These are phyloP conservation scores for Sporothrix pseudoabietina DNA, from an alignment of 2,329 filamentous ascomycete genomes.

Conservation along the genomic window DNA sequence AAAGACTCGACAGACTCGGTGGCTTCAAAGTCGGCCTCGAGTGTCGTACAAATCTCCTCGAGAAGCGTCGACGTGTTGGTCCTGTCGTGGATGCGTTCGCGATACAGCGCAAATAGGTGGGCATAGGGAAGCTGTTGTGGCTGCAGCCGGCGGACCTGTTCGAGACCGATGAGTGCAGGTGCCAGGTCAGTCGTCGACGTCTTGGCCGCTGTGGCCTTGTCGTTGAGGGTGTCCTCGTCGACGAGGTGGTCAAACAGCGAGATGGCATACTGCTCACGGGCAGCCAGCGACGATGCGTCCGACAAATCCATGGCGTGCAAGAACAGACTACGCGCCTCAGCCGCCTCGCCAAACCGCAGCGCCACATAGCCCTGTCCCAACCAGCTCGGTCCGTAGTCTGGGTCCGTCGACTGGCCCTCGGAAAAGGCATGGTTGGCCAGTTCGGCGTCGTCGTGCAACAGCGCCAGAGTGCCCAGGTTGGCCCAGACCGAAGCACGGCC, in stretches of 20 bases:
- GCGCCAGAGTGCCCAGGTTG: constrained; percentile 83
- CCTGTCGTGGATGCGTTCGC: constrained; percentile 76
- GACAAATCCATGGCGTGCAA: constrained; percentile 94
- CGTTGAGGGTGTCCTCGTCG: constrained; percentile 39
- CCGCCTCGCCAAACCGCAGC: constrained; percentile 69
- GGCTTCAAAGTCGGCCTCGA: constrained; percentile 82
- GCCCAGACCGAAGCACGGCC: constrained; percentile 83
- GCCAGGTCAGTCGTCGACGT: constrained; percentile 66
- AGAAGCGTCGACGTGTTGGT: constrained; percentile 64
- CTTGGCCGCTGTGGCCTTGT: constrained; percentile 55
- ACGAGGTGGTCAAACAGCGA: constrained; percentile 82
- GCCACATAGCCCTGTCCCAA: constrained; percentile 88
- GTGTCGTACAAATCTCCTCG: constrained; percentile 64
- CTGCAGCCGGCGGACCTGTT: constrained; percentile 73
- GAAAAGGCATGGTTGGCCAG: constrained; percentile 91
- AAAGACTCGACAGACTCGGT: constrained; percentile 76
- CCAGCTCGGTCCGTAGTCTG: constrained; percentile 92
- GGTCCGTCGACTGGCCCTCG: constrained; percentile 88
- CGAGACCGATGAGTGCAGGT: constrained; percentile 84
- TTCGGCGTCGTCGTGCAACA: constrained; percentile 79
- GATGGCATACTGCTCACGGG: constrained; percentile 76
- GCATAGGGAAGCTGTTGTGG: constrained; percentile 71
- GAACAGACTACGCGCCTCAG: constrained; percentile 81
- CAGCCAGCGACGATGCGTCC: constrained; percentile 70
- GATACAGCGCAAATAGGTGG: constrained; percentile 78